Base-by-base conservation (phyloP, 2,329 filamentous ascomycete genomes). In the Arthrobotrys sphaeroides region DNA sequence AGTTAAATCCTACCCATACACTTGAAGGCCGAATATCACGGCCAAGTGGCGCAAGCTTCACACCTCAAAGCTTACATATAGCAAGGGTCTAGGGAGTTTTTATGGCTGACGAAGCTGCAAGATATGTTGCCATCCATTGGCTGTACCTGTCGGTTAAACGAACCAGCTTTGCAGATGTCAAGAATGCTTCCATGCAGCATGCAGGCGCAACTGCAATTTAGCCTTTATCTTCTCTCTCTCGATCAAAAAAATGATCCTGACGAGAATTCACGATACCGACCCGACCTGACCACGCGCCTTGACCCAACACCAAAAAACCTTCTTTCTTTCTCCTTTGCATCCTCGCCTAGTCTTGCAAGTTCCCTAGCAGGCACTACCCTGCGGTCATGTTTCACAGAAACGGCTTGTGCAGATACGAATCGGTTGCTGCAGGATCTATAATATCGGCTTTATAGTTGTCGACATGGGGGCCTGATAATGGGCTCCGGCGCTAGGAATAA, bases 371-470 rank as follows among this genome's bases (percentile, higher is more conserved):
- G 16, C 51, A 24, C 22, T 7, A 10, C 40, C 62, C 53, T 51
- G 43, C 55, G 43, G 55, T 38, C 42, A 61, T 31, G 65, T 69
- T 69, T 69, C 65, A 69, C 51, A 61, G 22, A 53, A 28, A 69
- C 20, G 45, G 31, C 60, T 40, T 36, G n/a, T 47, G 53, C 53
- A 53, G 43, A 24, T 33, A 55, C 38, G 42, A 64, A 40, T 33
- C 43, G 16, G 43, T 16, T 12, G 28, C 18, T 47, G 28, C 43
- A 62, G 24, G 26, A 28, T 57, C 45, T 42, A 59, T 45, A 22
- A 42, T 43, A 43, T 31, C 24, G 55, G 55, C 13, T 33, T 24
- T 26, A 40, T 31, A 43, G 22, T 18, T 12, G 9, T 9, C 18
- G 28, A 55, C 31, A 65, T 51, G 45, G 42, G n/a, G 31, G n/a